Evolutionary conservation across 495 filamentous ascomycete species (phyloP), one percentile per base, ranked within the genome.

Genomic region (Penicillium cinerascens): DNA sequence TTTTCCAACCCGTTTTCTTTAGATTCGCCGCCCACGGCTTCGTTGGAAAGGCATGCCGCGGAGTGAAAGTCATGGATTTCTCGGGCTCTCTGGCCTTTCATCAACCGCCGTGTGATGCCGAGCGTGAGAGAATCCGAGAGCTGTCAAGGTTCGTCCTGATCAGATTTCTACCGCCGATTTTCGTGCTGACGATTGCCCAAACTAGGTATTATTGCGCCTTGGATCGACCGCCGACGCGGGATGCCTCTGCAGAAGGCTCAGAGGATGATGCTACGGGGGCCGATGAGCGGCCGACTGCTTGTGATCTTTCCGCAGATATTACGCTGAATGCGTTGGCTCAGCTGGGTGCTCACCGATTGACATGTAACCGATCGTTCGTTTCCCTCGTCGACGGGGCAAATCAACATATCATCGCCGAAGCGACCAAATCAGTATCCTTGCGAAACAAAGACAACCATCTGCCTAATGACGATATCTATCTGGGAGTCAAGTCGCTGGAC

Each of bases 381-480:
- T 83, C 79, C 2, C 71, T 88, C 29, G 81, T 85, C 52, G 84
- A 84, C 56, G 68, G 73, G 22, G 71, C 75, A 5, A 68, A 72
- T 37, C 79, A 84, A 58, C 81, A 84, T 51, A 74, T 87, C 33
- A 70, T 87, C 16, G 83, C 85, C 18, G 85, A 88, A 55, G 82
- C 82, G 1, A 83, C 83, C 0, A 70, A 65, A 16, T 77, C 78
- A 0, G 47, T 83, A 0, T 81, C 81, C 0, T 59, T 83, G 6
- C 60, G 63, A 10, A 44, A 70, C 40, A 64, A 64, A 25, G 54
- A 72, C 37, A 59, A 58, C 20, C 59, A 71, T 47, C 51, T 59
- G 20, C 63, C 70, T 0, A 61, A 67, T 13, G 74, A 78, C 53
- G 66, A 57, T 4, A 63, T 81, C 18, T 74, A 71, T 45, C 66